Percentiles rank a stretch among this genome's conserved stretches.
phyloP scores from a whole-genome alignment of 2,329 filamentous ascomycete species.

The Exophiala calicioides region DNA sequence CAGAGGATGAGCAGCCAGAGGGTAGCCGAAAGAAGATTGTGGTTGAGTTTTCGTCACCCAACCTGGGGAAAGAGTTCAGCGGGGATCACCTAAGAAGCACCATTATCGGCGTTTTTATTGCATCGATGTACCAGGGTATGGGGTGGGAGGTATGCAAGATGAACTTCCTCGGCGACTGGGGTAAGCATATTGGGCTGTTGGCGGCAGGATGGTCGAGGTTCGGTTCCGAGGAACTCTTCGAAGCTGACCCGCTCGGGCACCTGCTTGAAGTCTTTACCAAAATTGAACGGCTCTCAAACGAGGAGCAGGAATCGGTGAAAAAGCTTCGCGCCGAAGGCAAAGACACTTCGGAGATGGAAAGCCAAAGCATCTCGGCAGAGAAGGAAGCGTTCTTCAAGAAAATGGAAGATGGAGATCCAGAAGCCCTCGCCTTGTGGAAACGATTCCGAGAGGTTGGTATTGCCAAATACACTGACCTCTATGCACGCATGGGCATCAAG shows the following conservation, averaged over 20 bases:
- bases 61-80: constrained; percentile 82
- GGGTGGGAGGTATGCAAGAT: constrained; percentile 71
- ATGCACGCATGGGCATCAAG: constrained; percentile 68
- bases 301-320: constrained; percentile 62
- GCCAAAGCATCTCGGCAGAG: constrained; percentile 49
- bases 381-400: constrained; percentile 61
- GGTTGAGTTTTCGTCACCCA: constrained; percentile 81
- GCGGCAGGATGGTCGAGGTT: constrained; percentile 75
- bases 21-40: constrained; percentile 66
- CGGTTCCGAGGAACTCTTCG: constrained; percentile 70
- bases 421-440: constrained; percentile 63
- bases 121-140: constrained; percentile 66
- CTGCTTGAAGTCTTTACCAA: constrained; percentile 79
- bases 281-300: constrained; percentile 57
- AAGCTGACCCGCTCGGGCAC: constrained; percentile 76
- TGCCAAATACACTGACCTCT: constrained; percentile 66
- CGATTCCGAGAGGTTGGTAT: constrained; percentile 69
- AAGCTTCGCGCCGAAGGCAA: constrained; percentile 41
- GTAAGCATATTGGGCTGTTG: constrained; percentile 58
- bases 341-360: constrained; percentile 45
- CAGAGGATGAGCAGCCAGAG: constrained; percentile 61
- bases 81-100: constrained; percentile 74
- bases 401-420: constrained; percentile 67
- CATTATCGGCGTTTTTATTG: constrained; percentile 72
- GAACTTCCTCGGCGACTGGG: constrained; percentile 81